A percentile compares a stretch with the other conserved stretches of the same genome.
These are phyloP conservation scores for Lachnum nothofagi DNA, from an alignment of 2,329 filamentous ascomycete genomes.

Conservation along the genomic window DNA sequence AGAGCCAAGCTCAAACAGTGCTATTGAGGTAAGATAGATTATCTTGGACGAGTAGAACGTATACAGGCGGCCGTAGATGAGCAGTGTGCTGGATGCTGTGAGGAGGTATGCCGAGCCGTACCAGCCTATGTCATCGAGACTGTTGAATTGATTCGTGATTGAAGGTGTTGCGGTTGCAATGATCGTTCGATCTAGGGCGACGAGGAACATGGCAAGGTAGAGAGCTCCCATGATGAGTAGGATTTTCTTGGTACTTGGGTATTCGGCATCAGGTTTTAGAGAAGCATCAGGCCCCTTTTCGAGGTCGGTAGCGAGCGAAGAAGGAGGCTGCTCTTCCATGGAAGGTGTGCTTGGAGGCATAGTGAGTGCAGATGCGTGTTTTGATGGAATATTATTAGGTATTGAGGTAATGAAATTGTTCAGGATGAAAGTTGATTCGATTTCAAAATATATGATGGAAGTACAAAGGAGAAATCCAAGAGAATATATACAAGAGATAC, in stretches of 20 bases:
- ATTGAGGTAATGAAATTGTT: no score
- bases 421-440: no score
- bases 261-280: neutral
- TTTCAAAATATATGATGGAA: no score
- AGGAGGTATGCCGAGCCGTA: conserved; percentile 23
- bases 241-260: neutral
- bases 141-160: conserved; percentile 34
- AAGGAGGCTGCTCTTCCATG: neutral
- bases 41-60: conserved; percentile 21
- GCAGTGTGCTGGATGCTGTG: conserved; percentile 19
- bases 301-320: neutral
- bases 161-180: conserved; percentile 28
- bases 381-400: no score
- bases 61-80: conserved; percentile 20
- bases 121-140: conserved; percentile 31
- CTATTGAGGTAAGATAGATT: conserved; percentile 18
- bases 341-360: neutral
- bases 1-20: conserved; percentile 21
- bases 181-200: neutral
- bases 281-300: neutral
- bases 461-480: no score
- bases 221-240: neutral
- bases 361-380: neutral
- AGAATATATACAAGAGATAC: no score
- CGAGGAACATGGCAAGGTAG: neutral